Evolutionary conservation across 2,329 filamentous ascomycete species (phyloP).

Genomic region (Emericellopsis atlantica): DNA sequence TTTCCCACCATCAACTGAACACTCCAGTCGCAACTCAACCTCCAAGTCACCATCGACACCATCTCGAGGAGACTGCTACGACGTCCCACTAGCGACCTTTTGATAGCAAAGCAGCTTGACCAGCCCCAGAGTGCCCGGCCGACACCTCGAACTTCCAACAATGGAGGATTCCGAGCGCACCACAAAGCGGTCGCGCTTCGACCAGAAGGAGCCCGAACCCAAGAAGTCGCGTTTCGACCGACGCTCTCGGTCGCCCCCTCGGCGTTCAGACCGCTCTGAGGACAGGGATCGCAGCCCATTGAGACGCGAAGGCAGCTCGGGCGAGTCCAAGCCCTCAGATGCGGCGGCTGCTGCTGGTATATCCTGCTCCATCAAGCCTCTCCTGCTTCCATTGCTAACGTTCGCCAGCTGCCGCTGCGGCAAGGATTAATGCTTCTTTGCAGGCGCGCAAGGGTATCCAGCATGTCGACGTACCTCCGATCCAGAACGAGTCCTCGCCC

Average conservation of each 20-base stretch:
- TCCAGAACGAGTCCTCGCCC: slow-evolving; percentile 42
- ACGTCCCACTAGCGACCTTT: too few relatives aligned
- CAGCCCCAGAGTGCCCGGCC: too few relatives aligned
- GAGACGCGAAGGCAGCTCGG: slow-evolving; percentile 27
- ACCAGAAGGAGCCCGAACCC: slow-evolving; percentile 76
- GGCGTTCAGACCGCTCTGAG: slow-evolving; percentile 45
- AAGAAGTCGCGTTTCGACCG: slow-evolving; percentile 81
- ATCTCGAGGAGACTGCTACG: too few relatives aligned
- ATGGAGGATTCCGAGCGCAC: slow-evolving; percentile 67
- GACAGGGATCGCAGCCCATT: slow-evolving; percentile 74
- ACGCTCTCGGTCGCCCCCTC: slow-evolving; percentile 72
- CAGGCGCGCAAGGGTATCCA: slow-evolving; percentile 83
- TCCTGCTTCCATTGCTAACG: slow-evolving; percentile 1
- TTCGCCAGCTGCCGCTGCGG: slow-evolving; percentile 66
- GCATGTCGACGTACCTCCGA: slow-evolving; percentile 79
- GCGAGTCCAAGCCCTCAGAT: slow-evolving; percentile 42
- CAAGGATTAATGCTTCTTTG: slow-evolving; percentile 72
- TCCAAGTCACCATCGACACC: too few relatives aligned
- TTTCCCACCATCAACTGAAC: too few relatives aligned
- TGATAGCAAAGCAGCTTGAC: too few relatives aligned
- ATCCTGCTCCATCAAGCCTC: slow-evolving; percentile 2
- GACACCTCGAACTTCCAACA: neutral
- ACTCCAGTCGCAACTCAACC: too few relatives aligned
- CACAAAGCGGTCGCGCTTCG: slow-evolving; percentile 82
- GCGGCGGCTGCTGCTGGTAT: slow-evolving; percentile 69